phyloP scores from a whole-genome alignment of 2,329 filamentous ascomycete species.

The Xylariaceae sp. region DNA sequence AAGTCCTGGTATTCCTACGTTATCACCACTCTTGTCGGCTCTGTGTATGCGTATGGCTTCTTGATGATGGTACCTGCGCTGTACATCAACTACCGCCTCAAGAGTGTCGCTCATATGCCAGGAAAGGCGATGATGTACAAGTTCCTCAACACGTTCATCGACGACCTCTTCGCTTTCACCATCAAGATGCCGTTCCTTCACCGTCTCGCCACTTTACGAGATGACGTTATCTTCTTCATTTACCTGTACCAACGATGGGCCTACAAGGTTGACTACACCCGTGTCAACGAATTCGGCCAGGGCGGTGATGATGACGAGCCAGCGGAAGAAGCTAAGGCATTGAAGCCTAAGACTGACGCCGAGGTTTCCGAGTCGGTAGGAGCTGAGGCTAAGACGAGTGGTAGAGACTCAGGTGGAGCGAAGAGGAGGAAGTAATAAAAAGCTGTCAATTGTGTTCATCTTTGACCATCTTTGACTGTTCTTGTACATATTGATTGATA shows the following conservation, averaged over 20 bases:
- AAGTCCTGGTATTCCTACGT: conserved; percentile 98
- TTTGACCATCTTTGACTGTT: not conserved
- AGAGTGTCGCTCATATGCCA: conserved; percentile 94
- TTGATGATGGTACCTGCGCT: conserved; percentile 97
- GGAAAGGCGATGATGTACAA: conserved; percentile 96
- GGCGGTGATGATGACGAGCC: conserved; percentile 78
- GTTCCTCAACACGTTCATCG: conserved; percentile 97
- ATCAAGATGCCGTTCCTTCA: conserved; percentile 99
- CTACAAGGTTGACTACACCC: conserved; percentile 84
- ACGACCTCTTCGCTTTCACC: conserved; percentile 96
- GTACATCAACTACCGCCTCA: conserved; percentile 98
- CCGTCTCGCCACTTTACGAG: conserved; percentile 82
- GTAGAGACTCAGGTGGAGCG: conserved; percentile 43
- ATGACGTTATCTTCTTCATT: conserved; percentile 97
- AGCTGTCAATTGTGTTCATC: not conserved
- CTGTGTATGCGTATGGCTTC: conserved; percentile 97
- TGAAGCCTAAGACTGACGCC: conserved; percentile 32
- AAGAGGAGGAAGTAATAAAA: conserved; percentile 42
- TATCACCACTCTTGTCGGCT: conserved; percentile 90
- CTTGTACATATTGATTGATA: not conserved
- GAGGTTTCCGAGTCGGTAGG: conserved; percentile 29
- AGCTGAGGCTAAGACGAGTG: conserved; percentile 42
- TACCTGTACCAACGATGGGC: conserved; percentile 93
- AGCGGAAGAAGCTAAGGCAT: conserved; percentile 33
- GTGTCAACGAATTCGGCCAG: conserved; percentile 97